Base-by-base conservation (phyloP, 2,329 filamentous ascomycete species). In the Paracoccidioides lutzii region DNA sequence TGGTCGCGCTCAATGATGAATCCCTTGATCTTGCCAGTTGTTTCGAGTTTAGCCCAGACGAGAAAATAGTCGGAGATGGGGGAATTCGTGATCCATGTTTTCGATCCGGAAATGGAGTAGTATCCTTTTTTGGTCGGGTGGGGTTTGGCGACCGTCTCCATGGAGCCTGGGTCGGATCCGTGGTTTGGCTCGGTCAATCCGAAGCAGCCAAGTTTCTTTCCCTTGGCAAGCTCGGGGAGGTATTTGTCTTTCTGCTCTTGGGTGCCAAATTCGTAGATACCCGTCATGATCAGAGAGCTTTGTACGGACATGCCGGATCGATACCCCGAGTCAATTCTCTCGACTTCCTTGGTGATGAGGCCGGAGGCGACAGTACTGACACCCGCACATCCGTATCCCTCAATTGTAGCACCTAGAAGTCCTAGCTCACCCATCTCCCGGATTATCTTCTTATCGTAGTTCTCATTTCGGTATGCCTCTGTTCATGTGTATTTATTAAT, bases 51-150 rank as follows among this genome's bases (percentile, higher is more conserved):
- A 0, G 91, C 93, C 93, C 93, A 98, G 0, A 95, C 84, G 60
- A 95, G 73, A 53, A 94, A 73, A 2, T 95, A 78, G 63, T 95
- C 88, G 1, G 89, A 82, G 63, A 95, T 94, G 3, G 90, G 90
- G 6, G 87, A 91, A 72, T 95, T 95, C 12, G 90, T 95, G 68
- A 95, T 95, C 90, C 90, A 95, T 0, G 90, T 95, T 77, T 95
- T 95, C 52, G 87, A 76, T 1, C 90, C 90, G 48, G 84, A 88
- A 40, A 95, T 73, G 45, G 83, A 80, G 64, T 85, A 87, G 69
- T 89, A 88, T 0, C 89, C 90, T 66, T 87, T 85, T 76, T 90
- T 90, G 6, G 81, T 84, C 5, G 89, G 87, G 67, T 95, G 89
- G 51, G 84, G 83, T 67, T 84, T 88, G n/a, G 90, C 90, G 8